A percentile compares a stretch with the other conserved stretches of the same genome.
phyloP scores from a whole-genome alignment of 768 basidiomycete species.

The Chalciporus pseudorubinellus region DNA sequence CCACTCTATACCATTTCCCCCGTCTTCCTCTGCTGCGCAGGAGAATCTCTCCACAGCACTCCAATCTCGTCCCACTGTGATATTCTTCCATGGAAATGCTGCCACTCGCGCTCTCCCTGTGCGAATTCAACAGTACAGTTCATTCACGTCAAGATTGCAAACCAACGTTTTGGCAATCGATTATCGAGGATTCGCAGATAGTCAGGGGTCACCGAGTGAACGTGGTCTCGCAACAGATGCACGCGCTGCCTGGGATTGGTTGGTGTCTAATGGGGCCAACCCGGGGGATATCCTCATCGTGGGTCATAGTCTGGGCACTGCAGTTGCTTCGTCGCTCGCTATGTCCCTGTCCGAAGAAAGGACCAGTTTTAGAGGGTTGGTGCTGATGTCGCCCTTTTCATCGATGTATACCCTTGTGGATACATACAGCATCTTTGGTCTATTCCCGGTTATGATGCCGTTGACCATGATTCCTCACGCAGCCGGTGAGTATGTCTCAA shows the following conservation, averaged over 20 bases:
- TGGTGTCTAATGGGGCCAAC: slow-evolving; percentile 55
- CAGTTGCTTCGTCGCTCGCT: slow-evolving; percentile 55
- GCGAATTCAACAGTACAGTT: slow-evolving; percentile 68
- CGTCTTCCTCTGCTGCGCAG: slow-evolving; percentile 36
- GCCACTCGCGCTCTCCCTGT: slow-evolving; percentile 68
- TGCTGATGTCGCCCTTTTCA: slow-evolving; percentile 57
- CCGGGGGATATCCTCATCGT: slow-evolving; percentile 65
- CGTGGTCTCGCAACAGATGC: slow-evolving; percentile 72
- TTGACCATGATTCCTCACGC: slow-evolving; percentile 60
- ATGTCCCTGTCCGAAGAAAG: slow-evolving; percentile 47
- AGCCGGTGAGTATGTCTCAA: slow-evolving; percentile 49
- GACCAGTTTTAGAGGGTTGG: slow-evolving; percentile 44
- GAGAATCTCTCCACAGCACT: slow-evolving; percentile 55
- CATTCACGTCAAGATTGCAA: slow-evolving; percentile 60
- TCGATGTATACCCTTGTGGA: slow-evolving; percentile 59
- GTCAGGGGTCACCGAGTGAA: slow-evolving; percentile 74
- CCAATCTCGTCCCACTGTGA: slow-evolving; percentile 61
- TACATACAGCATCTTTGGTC: slow-evolving; percentile 62
- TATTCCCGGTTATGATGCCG: slow-evolving; percentile 71
- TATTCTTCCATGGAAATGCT: slow-evolving; percentile 93
- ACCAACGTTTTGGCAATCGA: slow-evolving; percentile 84
- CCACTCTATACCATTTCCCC: slow-evolving; percentile 42
- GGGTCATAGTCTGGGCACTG: slow-evolving; percentile 90
- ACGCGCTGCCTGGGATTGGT: slow-evolving; percentile 77
- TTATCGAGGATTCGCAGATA: slow-evolving; percentile 92